phyloP scores from a whole-genome alignment of 208 protist species.

The Acanthamoeba royreba region DNA sequence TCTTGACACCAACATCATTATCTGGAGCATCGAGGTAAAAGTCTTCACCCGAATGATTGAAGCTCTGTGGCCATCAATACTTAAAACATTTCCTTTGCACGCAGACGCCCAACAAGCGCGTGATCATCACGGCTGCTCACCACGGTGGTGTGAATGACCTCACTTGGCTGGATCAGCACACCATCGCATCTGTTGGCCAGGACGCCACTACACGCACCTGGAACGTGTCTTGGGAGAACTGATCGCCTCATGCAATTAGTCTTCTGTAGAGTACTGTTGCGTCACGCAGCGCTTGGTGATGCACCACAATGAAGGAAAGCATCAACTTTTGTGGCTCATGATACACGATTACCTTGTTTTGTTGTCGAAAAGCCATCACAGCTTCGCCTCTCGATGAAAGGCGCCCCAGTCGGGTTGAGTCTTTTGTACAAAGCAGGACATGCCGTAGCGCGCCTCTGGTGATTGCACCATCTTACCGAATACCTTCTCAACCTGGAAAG shows the following conservation, averaged over 20 bases:
- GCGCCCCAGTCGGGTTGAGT: conserved; percentile 32
- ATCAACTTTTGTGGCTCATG: too few relatives aligned
- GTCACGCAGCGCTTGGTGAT: too few relatives aligned
- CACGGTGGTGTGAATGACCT: conserved; percentile 41
- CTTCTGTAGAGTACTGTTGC: too few relatives aligned
- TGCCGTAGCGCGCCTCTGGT: conserved; percentile 25
- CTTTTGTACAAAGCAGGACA: conserved; percentile 34
- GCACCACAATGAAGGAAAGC: too few relatives aligned
- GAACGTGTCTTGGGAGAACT: background rate
- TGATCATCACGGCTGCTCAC: background rate
- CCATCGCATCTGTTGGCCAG: background rate
- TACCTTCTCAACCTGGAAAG: background rate
- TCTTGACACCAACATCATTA: conserved; percentile 47
- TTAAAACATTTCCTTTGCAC: background rate
- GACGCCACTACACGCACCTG: background rate
- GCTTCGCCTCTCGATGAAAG: conserved; percentile 6
- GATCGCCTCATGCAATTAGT: too few relatives aligned
- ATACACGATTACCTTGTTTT: too few relatives aligned
- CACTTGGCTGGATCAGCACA: background rate
- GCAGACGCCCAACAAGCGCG: background rate
- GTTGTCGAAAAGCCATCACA: too few relatives aligned
- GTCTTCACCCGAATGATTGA: background rate
- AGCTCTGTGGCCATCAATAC: background rate
- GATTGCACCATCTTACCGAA: conserved; percentile 15
- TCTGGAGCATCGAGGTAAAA: background rate